These are phyloP conservation scores for Fraxinus floribunda DNA, from an alignment of 305 asterid species.

Conservation along the genomic window DNA sequence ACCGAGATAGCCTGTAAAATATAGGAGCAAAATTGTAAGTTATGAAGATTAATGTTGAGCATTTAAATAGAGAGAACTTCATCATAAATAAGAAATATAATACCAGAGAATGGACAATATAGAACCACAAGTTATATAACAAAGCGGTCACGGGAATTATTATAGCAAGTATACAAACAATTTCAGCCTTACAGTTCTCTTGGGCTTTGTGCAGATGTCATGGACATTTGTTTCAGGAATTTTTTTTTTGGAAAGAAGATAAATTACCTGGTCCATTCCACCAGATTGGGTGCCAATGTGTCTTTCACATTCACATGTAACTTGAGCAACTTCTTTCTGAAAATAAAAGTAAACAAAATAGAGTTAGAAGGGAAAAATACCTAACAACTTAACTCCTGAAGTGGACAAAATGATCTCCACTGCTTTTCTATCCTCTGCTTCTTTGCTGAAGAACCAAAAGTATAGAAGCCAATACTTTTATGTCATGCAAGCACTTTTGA, in stretches of 20 bases:
- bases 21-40: background rate
- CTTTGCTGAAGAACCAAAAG: background rate
- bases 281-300: conserved; percentile 97
- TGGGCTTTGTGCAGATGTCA: background rate
- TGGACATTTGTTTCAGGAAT: background rate
- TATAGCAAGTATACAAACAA: background rate
- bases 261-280: conserved; percentile 93
- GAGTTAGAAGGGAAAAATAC: background rate
- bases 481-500: background rate
- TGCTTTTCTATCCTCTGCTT: background rate
- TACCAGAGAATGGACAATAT: background rate
- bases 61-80: background rate
- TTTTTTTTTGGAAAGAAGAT: background rate
- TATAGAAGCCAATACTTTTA: background rate
- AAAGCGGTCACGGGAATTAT: background rate
- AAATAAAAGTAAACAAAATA: background rate
- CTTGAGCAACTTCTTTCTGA: conserved; percentile 94
- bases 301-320: conserved; percentile 88
- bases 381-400: background rate
- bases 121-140: background rate
- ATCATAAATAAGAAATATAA: background rate
- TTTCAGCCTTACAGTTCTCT: background rate
- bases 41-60: background rate
- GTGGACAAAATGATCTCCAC: background rate
- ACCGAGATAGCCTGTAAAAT: conserved; percentile 76